phyloP scores from a whole-genome alignment of 1,139 yeast genomes.

The Geotrichum restrictum region DNA sequence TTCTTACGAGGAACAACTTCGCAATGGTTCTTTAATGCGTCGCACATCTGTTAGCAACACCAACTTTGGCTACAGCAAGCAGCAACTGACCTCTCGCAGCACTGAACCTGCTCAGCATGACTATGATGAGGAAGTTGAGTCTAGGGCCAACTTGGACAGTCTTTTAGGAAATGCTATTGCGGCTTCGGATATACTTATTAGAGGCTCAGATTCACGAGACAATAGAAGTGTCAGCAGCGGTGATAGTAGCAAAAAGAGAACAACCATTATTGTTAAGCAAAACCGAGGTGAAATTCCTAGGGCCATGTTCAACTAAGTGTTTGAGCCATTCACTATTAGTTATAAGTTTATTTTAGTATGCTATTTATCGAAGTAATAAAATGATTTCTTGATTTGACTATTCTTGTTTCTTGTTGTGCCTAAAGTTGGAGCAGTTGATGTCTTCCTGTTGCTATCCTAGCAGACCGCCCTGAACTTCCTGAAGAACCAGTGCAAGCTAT shows the following conservation, averaged over 20 bases:
- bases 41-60: conserved; percentile 16
- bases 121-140: conserved; percentile 18
- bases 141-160: conserved; percentile 20
- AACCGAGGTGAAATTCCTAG: conserved; percentile 11
- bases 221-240: conserved; percentile 10
- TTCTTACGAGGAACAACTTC: conserved; percentile 21
- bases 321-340: too few species aligned
- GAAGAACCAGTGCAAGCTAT: too few species aligned
- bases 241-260: conserved; percentile 14
- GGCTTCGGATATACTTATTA: conserved; percentile 21
- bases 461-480: too few species aligned
- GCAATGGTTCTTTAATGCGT: conserved; percentile 20
- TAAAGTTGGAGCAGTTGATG: too few species aligned
- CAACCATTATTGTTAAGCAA: conserved; percentile 16
- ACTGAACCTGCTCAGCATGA: conserved; percentile 6
- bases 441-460: too few species aligned
- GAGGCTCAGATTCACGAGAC: conserved; percentile 20
- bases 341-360: too few species aligned
- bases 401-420: too few species aligned
- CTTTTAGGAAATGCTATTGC: conserved; percentile 24
- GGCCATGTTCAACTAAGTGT: conserved; percentile 16
- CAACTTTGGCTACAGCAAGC: conserved; percentile 10
- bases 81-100: conserved; percentile 6
- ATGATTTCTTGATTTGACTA: too few species aligned
- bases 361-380: too few species aligned